These are phyloP conservation scores for Diplodia intermedia DNA, from an alignment of 2,329 filamentous ascomycete species.

Conservation along the genomic window DNA sequence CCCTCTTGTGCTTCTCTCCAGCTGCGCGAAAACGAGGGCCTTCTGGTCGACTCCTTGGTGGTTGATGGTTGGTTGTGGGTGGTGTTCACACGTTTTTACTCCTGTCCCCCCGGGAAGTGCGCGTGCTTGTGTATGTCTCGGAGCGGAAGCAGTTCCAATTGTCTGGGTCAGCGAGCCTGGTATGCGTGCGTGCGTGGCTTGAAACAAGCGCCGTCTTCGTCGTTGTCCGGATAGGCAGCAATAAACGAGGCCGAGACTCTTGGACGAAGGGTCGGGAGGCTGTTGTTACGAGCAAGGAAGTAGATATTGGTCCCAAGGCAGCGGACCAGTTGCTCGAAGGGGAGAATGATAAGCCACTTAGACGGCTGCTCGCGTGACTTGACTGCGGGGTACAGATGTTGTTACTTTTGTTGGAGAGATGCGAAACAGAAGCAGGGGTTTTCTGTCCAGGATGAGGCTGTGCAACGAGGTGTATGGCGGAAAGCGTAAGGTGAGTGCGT, in stretches of 20 bases:
- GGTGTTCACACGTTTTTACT: background rate
- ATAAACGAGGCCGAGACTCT: background rate
- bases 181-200: background rate
- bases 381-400: background rate
- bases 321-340: background rate
- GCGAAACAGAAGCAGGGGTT: background rate
- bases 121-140: background rate
- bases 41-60: background rate
- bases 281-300: background rate
- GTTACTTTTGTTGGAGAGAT: background rate
- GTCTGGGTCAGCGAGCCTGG: background rate
- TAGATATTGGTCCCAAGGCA: background rate
- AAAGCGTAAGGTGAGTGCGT: background rate
- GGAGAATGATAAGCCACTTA: background rate
- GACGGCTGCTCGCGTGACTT: constrained; percentile 6
- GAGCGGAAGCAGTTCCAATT: background rate
- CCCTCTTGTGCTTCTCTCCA: no score
- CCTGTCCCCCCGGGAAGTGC: background rate
- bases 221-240: background rate
- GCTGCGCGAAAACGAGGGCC: background rate
- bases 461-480: constrained; percentile 6
- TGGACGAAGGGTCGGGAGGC: background rate
- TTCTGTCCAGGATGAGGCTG: background rate
- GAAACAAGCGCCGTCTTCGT: background rate
- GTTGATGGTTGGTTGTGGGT: background rate